Evolutionary conservation across 306 rosid species (phyloP), one percentile per base, ranked within the genome.

Genomic region (Neltuma alba): DNA sequence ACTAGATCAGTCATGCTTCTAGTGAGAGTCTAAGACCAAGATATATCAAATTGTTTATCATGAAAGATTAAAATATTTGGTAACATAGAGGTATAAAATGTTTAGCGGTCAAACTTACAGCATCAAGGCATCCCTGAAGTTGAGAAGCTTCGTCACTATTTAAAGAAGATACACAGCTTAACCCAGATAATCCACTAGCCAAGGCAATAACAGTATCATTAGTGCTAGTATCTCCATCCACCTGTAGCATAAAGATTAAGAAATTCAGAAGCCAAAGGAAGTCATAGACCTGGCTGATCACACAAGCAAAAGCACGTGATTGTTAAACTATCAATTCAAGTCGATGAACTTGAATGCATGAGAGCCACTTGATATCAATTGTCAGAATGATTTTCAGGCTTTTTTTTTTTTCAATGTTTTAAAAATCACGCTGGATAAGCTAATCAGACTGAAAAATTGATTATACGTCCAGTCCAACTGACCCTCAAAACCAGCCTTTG

Each of bases 181-280:
- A 76, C 77, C 97, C 95, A 61, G 94, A 88, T 82, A 92, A 80
- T 23, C 99, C 97, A 88, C 99, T 93, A 40, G 96, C 94, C 87
- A 95, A 88, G 52, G 99, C 98, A 76, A 94, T 88, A 37, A 95
- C 97, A 25, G 98, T 91, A 78, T 94, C 99, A 72, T 95, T 95
- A 41, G 99, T 95, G 84, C 99, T 93, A 18, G 97, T 91, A 83
- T 95, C 99, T 79, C 99, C 99, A 76, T 95, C 99, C 60, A 95
- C 99, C 99, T 95, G 83, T 58, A 72, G 80, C 36, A 79, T 79
- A 54, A 85, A 54, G 15, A 68, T 54, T 23, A 54, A 10, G 27
- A 23, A 64, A 58, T 25, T 40, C 21, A 41, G 12, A 36, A 76
- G 80, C 79, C 81, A 65, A 44, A 33, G 48, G 78, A 66, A 15